Evolutionary conservation across 495 filamentous ascomycete genomes (phyloP).

Genomic region (Annulohypoxylon bovei): DNA sequence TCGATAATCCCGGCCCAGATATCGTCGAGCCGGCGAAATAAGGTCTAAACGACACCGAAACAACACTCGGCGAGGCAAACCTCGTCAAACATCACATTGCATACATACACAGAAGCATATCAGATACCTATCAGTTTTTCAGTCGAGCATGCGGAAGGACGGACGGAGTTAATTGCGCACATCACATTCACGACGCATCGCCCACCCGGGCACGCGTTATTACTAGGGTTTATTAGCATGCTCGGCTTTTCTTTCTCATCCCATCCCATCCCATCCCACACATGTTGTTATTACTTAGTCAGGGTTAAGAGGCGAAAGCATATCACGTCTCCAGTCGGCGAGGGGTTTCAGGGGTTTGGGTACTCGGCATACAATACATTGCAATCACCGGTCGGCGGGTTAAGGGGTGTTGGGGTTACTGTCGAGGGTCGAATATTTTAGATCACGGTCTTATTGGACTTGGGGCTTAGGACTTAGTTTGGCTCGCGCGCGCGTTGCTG

Average conservation of each 20-base stretch:
- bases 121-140: background rate
- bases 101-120: background rate
- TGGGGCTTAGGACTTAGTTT: background rate
- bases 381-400: background rate
- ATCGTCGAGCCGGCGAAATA: slow-evolving; percentile 6
- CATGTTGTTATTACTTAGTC: background rate
- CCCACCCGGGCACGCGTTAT: background rate
- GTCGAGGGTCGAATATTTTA: background rate
- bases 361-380: background rate
- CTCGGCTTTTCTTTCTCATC: background rate
- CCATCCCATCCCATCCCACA: background rate
- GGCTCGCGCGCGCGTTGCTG: background rate
- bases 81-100: background rate
- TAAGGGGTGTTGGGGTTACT: background rate
- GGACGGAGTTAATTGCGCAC: slow-evolving; percentile 11
- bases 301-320: background rate
- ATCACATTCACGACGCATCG: background rate
- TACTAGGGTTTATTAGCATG: background rate
- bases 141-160: background rate
- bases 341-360: background rate
- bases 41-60: background rate
- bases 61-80: background rate
- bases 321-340: background rate
- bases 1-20: slow-evolving; percentile 39
- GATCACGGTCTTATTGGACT: background rate